Evolutionary conservation across 768 basidiomycete genomes (phyloP).

Genomic region (Bullera alba): DNA sequence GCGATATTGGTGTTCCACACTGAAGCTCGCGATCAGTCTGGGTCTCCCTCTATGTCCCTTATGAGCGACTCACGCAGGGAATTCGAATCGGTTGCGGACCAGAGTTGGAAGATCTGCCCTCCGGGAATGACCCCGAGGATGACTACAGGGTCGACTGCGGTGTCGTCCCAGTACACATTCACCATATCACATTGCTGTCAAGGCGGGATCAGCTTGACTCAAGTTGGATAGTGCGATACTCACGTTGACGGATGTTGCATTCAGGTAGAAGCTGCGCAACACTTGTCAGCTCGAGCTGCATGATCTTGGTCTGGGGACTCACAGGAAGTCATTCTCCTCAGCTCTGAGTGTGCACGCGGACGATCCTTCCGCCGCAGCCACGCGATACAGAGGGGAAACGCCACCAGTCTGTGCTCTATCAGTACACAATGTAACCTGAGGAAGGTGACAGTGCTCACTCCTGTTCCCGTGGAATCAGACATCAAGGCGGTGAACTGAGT

Average conservation of each 20-base stretch:
- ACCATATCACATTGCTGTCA: constrained; percentile 27
- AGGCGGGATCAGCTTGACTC: neutral
- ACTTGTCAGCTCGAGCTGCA: constrained; percentile 1
- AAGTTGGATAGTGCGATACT: neutral
- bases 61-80: constrained; percentile 14
- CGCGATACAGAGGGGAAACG: constrained; percentile 25
- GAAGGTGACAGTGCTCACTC: constrained; percentile 13
- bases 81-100: constrained; percentile 43
- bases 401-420: constrained; percentile 25
- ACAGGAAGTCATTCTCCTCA: constrained; percentile 27
- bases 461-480: constrained; percentile 32
- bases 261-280: constrained; percentile 37
- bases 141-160: constrained; percentile 22
- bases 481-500: constrained; percentile 29
- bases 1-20: constrained; percentile 58
- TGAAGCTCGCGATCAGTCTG: constrained; percentile 45
- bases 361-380: constrained; percentile 4
- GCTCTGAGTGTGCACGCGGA: constrained; percentile 19
- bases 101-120: constrained; percentile 53
- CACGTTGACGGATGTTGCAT: constrained; percentile 26
- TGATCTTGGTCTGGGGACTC: constrained; percentile 5
- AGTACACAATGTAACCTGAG: neutral
- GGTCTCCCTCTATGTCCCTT: neutral
- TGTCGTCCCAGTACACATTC: constrained; percentile 34
- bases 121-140: constrained; percentile 59